phyloP scores from a whole-genome alignment of 257 asterid genomes.

The Plectranthus barbatus region DNA sequence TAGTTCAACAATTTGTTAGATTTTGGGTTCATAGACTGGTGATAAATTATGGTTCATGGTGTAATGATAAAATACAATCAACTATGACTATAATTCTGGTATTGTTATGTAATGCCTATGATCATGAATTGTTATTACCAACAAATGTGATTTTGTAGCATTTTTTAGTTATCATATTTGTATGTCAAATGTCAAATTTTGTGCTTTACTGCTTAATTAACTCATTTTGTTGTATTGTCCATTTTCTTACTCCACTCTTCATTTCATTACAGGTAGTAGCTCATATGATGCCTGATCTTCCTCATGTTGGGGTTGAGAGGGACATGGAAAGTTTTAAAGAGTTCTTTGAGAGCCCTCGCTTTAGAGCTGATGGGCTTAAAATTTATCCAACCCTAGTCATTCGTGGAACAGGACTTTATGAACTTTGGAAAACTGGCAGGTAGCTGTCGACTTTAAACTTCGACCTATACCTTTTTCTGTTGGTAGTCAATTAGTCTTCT shows the following conservation, averaged over 20 bases:
- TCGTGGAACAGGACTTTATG: slow-evolving; percentile 98
- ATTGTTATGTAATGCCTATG: not conserved
- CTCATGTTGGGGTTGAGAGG: slow-evolving; percentile 96
- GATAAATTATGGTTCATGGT: no score
- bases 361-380: slow-evolving; percentile 95
- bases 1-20: no score
- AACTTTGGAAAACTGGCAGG: slow-evolving; percentile 99
- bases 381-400: slow-evolving; percentile 95
- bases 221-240: slow-evolving; percentile 12
- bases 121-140: not conserved
- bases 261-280: slow-evolving; percentile 72
- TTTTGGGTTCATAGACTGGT: not conserved
- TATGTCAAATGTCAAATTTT: not conserved
- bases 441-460: slow-evolving; percentile 9
- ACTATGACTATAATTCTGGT: not conserved
- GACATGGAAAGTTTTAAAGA: slow-evolving; percentile 98
- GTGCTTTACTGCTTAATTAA: not conserved
- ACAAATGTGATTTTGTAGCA: not conserved
- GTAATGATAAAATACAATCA: not conserved
- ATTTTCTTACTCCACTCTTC: not conserved
- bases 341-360: slow-evolving; percentile 89
- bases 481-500: no score
- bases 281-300: slow-evolving; percentile 99
- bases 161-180: not conserved
- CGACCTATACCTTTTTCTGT: not conserved